Evolutionary conservation across 306 rosid species (phyloP), one percentile per base, ranked within the genome.

Genomic region (Betula pendula): DNA sequence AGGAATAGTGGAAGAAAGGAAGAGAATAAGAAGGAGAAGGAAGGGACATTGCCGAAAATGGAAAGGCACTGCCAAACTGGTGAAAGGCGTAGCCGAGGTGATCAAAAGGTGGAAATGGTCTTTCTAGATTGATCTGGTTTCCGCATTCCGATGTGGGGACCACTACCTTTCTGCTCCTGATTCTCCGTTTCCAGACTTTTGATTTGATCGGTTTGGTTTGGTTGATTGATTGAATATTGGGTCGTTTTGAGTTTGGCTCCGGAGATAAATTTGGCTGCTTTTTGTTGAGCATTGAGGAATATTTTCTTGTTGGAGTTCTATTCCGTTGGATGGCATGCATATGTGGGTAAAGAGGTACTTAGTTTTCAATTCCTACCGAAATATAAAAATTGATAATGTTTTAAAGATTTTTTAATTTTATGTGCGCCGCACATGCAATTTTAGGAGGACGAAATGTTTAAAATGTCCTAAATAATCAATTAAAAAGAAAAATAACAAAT

Each of bases 41-140:
- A 74, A 79, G 68, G 55, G 76, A 20, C 20, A 56, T 84, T 89
- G 62, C 91, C 83, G 1, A 15, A 85, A 89, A 89, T 77, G 90
- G 93, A 68, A 76, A 65, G 24, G n/a, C 43, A 33, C 63, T 81
- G 75, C 86, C 84, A 73, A 87, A 80, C 63, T 73, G n/a, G 58
- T 49, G 90, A 92, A 90, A 92, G 96, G 51, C 2, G 29, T 63
- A 25, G 71, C 81, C 75, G 83, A 35, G 68, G 71, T 87, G 80
- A 77, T 58, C n/a, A 74, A 85, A 78, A 75, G 77, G 75, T 81
- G 51, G 24, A 8, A 0, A 69, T 58, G 65, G 65, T 15, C 73
- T 49, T 72, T 70, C 70, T 50, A 43, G 24, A 73, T 74, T 71
- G 29, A 38, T 71, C 48, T 4, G 31, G 59, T 63, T 49, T 56